phyloP scores from a whole-genome alignment of 2,329 filamentous ascomycete species.

The Diaporthe australafricana region DNA sequence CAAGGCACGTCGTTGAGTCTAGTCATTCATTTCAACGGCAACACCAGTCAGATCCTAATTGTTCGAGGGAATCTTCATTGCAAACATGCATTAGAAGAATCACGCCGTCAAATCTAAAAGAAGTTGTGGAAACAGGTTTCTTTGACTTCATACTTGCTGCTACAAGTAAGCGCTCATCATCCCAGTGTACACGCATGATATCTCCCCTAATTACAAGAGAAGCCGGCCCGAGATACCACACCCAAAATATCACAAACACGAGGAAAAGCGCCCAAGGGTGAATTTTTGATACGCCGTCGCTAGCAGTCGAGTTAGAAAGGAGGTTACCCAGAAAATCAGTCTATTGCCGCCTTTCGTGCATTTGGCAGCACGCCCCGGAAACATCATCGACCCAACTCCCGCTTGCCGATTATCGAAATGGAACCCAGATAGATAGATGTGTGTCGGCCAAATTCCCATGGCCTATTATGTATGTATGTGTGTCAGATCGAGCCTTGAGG shows the following conservation, averaged over 20 bases:
- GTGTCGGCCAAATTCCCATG: not conserved
- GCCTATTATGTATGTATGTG: slow-evolving; percentile 11
- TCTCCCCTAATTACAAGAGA: slow-evolving; percentile 22
- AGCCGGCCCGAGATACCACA: not conserved
- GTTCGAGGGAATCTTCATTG: not conserved
- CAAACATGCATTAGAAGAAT: not conserved
- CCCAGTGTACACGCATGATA: slow-evolving; percentile 9
- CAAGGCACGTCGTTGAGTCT: too few relatives aligned
- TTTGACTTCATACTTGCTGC: slow-evolving; percentile 4
- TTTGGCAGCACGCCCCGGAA: slow-evolving; percentile 18
- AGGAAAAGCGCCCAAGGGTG: not conserved
- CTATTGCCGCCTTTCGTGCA: slow-evolving; percentile 34
- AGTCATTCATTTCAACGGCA: not conserved
- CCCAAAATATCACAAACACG: not conserved
- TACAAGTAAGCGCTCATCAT: not conserved
- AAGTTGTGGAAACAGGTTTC: not conserved
- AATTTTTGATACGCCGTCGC: slow-evolving; percentile 37
- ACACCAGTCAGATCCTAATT: not conserved
- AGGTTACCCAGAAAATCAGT: slow-evolving; percentile 29
- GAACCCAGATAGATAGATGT: not conserved
- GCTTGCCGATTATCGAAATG: not conserved
- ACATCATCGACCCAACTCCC: slow-evolving; percentile 24
- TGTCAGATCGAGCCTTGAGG: not conserved
- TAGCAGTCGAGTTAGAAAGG: slow-evolving; percentile 26
- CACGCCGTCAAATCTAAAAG: not conserved